These are phyloP conservation scores for Diophrys sp. DNA, from an alignment of 73 alveolate genomes.

Conservation along the genomic window DNA sequence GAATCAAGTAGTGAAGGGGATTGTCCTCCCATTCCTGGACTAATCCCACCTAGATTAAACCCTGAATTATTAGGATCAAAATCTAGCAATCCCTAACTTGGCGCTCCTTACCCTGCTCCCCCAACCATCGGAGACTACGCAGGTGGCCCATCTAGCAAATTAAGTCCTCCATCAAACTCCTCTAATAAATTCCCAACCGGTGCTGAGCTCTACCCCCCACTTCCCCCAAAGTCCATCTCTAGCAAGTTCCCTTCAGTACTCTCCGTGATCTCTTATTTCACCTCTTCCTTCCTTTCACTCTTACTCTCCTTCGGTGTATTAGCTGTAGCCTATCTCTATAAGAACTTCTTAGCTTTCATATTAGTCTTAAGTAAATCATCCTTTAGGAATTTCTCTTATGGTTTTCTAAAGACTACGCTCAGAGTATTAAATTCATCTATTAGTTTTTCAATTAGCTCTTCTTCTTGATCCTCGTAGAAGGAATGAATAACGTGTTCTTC, in stretches of 20 bases:
- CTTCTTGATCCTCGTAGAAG: slow-evolving; percentile 54
- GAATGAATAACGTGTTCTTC: slow-evolving; percentile 10
- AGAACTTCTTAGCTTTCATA: slow-evolving; percentile 1
- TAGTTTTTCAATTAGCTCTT: slow-evolving; percentile 31
- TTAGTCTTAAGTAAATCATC: slow-evolving; percentile 19
- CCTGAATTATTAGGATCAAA: too few species aligned
- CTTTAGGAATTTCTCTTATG: slow-evolving; percentile 49
- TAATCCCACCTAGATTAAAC: too few species aligned
- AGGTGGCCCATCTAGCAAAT: neutral
- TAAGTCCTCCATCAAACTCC: neutral
- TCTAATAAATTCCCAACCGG: slow-evolving; percentile 1
- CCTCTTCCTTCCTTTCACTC: too few species aligned
- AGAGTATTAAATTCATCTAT: slow-evolving; percentile 56
- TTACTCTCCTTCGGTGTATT: neutral
- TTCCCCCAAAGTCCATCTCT: neutral
- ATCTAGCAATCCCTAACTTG: too few species aligned
- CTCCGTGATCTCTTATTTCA: too few species aligned
- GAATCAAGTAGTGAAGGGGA: neutral
- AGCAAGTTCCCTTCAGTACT: neutral
- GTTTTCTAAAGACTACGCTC: slow-evolving; percentile 52
- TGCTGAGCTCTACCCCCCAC: neutral
- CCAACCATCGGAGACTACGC: neutral
- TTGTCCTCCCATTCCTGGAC: too few species aligned
- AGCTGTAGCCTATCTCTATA: neutral
- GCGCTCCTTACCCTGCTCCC: too few species aligned